Conservation (phyloP, 345 rosid genomes). For the Orychophragmus violaceus region DNA sequence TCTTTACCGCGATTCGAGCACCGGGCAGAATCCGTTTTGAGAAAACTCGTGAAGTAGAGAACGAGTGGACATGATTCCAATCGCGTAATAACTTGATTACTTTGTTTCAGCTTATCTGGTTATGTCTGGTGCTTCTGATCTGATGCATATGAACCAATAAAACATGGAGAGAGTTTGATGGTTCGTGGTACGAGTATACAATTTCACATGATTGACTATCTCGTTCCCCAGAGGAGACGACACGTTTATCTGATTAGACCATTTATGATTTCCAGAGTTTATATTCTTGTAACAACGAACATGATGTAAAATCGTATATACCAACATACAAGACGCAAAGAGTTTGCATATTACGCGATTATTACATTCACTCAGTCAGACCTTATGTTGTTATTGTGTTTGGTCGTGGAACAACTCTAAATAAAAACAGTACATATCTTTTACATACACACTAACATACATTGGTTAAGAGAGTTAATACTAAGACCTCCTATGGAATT, state of each 20-base stretch:
- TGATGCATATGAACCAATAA: background rate
- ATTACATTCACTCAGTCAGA: background rate
- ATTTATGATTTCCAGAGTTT: too few relatives aligned
- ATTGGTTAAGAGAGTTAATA: background rate
- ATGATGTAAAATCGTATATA: background rate
- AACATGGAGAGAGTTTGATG: too few relatives aligned
- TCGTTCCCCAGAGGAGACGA: too few relatives aligned
- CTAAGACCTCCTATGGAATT: too few relatives aligned
- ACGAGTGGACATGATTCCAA: background rate
- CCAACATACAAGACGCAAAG: background rate
- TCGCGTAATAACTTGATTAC: too few relatives aligned
- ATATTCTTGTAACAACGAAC: too few relatives aligned
- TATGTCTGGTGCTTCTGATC: background rate
- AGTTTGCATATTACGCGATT: background rate
- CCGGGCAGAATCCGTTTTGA: conserved; percentile 74
- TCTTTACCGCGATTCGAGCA: conserved; percentile 69
- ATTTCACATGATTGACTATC: too few relatives aligned
- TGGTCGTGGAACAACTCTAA: background rate
- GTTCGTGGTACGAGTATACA: too few relatives aligned
- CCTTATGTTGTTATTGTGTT: background rate
- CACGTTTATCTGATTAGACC: too few relatives aligned
- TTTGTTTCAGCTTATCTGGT: background rate
- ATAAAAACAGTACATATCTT: background rate
- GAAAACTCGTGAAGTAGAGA: conserved; percentile 47
- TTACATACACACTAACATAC: background rate